These are phyloP conservation scores for Mycena maculata DNA, from an alignment of 768 basidiomycete species.

Conservation along the genomic window DNA sequence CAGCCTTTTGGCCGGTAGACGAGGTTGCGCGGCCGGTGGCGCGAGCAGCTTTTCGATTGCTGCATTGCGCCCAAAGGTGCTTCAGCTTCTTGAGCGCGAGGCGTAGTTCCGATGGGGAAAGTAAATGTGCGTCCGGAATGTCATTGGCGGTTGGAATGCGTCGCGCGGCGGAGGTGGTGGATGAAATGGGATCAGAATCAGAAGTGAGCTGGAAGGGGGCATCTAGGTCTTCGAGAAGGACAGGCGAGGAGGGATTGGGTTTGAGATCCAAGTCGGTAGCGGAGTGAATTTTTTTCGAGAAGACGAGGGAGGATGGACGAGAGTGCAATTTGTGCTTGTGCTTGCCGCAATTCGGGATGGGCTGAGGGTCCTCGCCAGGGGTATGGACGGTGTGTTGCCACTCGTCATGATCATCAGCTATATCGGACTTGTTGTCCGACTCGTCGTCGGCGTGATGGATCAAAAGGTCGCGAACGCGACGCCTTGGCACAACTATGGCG, in stretches of 20 bases:
- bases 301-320: not conserved
- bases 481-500: not conserved
- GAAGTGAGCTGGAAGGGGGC: too few relatives aligned
- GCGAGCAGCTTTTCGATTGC: not conserved
- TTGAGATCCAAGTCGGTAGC: too few relatives aligned
- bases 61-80: not conserved
- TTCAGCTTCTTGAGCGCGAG: not conserved
- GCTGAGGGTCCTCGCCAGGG: too few relatives aligned
- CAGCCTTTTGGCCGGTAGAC: not conserved
- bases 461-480: not conserved
- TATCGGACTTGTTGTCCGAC: not conserved
- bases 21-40: not conserved
- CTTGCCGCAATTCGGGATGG: too few relatives aligned
- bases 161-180: not conserved
- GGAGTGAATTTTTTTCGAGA: too few relatives aligned
- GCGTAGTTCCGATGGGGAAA: too few relatives aligned
- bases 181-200: too few relatives aligned
- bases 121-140: too few relatives aligned
- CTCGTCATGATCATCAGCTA: not conserved
- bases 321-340: not conserved
- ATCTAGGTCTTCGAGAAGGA: too few relatives aligned
- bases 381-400: too few relatives aligned
- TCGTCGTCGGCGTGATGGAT: not conserved
- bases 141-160: not conserved
- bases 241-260: too few relatives aligned